Base-by-base conservation (phyloP, 192 early-diverging fungal genomes). In the Phycomyces blakesleeanus region DNA sequence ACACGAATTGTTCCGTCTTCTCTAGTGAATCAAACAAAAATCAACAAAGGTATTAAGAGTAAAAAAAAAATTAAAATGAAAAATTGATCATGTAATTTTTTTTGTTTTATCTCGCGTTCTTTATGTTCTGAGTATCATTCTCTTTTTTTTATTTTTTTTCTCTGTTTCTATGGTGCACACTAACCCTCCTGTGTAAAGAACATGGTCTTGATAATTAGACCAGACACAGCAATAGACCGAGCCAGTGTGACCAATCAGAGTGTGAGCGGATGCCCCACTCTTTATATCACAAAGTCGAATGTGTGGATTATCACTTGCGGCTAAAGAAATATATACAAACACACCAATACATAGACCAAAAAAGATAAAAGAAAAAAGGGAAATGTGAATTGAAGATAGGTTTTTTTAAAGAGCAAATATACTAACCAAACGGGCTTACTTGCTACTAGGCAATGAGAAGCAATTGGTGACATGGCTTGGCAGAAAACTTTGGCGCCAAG, bases 271-370 rank as follows among this genome's bases (percentile, higher is more conserved):
- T 8, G 79, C 83, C 20, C 89, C 87, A 29, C 72, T 78, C 14
- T 77, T 76, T 49, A 94, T 60, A 68, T 96, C 94, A 72, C 94
- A 93, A 15, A 96, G 76, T 39, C 91, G 78, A 37, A 96, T 81
- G 37, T 79, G 69, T 29, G 82, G 77, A 22, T 88, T 85, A 38
- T 80, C 81, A 3, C 83, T 81, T 15, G 82, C 90, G 26, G 84
- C 91, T 87, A 53, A n/a, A n/a, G n/a, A n/a, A n/a, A n/a, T n/a
- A n/a, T n/a, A n/a, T n/a, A n/a, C n/a, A n/a, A n/a, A n/a, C n/a
- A n/a, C n/a, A n/a, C n/a, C n/a, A n/a, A n/a, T n/a, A n/a, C n/a
- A n/a, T n/a, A n/a, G n/a, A n/a, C n/a, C n/a, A n/a, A n/a, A n/a
- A n/a, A n/a, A n/a, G n/a, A n/a, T n/a, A n/a, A n/a, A n/a, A n/a